phyloP scores from a whole-genome alignment of 768 basidiomycete species.

The Suillus clintonianus region DNA sequence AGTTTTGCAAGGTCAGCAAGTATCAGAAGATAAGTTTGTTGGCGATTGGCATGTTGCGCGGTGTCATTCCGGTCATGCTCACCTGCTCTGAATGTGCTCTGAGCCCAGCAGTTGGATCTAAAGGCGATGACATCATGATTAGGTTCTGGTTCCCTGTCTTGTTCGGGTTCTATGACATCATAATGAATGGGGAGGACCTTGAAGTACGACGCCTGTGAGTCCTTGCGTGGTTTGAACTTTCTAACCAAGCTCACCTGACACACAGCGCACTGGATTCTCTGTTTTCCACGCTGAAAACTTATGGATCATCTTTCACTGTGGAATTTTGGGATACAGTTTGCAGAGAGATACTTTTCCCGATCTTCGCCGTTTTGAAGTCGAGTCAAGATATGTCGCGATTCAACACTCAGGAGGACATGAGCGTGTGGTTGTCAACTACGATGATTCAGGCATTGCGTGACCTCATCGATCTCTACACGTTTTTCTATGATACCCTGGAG shows the following conservation, averaged over 20 bases:
- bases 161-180: slow-evolving; percentile 98
- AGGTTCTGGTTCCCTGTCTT: slow-evolving; percentile 96
- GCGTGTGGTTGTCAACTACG: slow-evolving; percentile 97
- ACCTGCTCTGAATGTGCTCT: slow-evolving; percentile 69
- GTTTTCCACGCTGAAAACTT: slow-evolving; percentile 89
- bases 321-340: slow-evolving; percentile 99
- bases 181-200: slow-evolving; percentile 99
- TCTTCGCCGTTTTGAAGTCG: slow-evolving; percentile 94
- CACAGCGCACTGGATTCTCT: slow-evolving; percentile 92
- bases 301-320: slow-evolving; percentile 81
- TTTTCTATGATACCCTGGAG: slow-evolving; percentile 90
- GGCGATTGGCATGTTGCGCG: slow-evolving; percentile 95
- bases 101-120: slow-evolving; percentile 31
- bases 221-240: not conserved
- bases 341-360: slow-evolving; percentile 95
- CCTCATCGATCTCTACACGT: slow-evolving; percentile 93
- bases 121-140: slow-evolving; percentile 85
- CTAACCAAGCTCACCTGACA: slow-evolving; percentile 11
- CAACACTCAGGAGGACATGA: slow-evolving; percentile 97
- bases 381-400: slow-evolving; percentile 91
- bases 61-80: slow-evolving; percentile 91
- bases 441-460: slow-evolving; percentile 98
- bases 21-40: slow-evolving; percentile 97
- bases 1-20: slow-evolving; percentile 99
- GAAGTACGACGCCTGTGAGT: slow-evolving; percentile 95